phyloP scores from a whole-genome alignment of 441 rosid species.

The Brassica hybrid region DNA sequence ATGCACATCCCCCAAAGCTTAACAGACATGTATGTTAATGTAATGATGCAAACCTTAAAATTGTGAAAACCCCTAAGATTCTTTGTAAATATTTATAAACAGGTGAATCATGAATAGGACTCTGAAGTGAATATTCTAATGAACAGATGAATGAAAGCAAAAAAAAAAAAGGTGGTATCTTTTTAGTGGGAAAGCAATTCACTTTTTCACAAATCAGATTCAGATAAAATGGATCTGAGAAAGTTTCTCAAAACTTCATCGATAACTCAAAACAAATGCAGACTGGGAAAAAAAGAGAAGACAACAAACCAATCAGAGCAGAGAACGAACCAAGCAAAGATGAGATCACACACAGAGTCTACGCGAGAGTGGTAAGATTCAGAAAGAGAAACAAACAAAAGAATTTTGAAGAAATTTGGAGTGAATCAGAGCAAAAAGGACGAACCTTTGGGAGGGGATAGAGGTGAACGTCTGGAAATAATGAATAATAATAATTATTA shows the following conservation, averaged over 20 bases:
- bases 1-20: no score
- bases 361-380: neutral
- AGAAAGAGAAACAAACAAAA: neutral
- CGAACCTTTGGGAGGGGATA: conserved; percentile 27
- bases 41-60: neutral
- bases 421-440: conserved; percentile 26
- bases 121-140: neutral
- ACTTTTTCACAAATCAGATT: conserved; percentile 24
- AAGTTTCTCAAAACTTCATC: conserved; percentile 6
- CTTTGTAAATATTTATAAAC: neutral
- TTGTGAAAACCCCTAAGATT: neutral
- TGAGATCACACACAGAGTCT: neutral
- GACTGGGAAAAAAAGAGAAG: neutral
- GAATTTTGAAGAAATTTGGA: neutral
- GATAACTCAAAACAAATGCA: conserved; percentile 13
- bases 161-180: conserved; percentile 19
- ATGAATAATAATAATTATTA: conserved; percentile 4
- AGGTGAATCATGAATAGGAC: neutral
- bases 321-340: conserved; percentile 7
- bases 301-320: conserved; percentile 11
- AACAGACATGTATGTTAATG: neutral
- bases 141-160: conserved; percentile 19
- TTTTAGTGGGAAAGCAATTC: conserved; percentile 22
- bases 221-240: conserved; percentile 17
- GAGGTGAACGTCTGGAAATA: conserved; percentile 5